Evolutionary conservation across 169 alveolate species (phyloP).

Genomic region (Plasmodium knowlesi): DNA sequence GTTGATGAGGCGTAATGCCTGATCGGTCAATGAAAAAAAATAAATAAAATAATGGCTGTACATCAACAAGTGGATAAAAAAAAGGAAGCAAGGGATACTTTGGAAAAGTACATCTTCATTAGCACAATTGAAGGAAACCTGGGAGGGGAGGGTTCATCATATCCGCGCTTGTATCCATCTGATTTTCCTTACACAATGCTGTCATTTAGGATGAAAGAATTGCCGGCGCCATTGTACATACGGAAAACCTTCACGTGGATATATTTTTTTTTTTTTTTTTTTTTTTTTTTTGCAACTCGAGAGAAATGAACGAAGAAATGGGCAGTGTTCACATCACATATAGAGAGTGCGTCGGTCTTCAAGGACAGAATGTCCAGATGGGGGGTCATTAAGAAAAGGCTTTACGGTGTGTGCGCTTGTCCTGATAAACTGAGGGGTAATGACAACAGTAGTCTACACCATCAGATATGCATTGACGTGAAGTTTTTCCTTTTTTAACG

Average conservation of each 20-base stretch:
- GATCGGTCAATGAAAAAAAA: background rate
- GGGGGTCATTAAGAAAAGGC: background rate
- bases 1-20: background rate
- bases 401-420: background rate
- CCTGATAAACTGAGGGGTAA: background rate
- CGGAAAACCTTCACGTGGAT: background rate
- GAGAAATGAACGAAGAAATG: background rate
- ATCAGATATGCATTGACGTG: background rate
- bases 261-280: background rate
- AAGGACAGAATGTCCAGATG: background rate
- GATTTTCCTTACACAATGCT: background rate
- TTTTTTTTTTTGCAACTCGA: background rate
- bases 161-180: background rate
- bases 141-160: background rate
- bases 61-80: background rate
- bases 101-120: background rate
- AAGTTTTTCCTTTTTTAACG: background rate
- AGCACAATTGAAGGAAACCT: background rate
- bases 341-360: background rate
- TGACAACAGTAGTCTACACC: background rate
- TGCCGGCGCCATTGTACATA: background rate
- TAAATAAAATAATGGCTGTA: background rate
- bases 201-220: background rate
- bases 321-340: background rate
- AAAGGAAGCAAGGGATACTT: background rate